These are phyloP conservation scores for Cladosporium sp. DNA, from an alignment of 2,329 filamentous ascomycete species.

Conservation along the genomic window DNA sequence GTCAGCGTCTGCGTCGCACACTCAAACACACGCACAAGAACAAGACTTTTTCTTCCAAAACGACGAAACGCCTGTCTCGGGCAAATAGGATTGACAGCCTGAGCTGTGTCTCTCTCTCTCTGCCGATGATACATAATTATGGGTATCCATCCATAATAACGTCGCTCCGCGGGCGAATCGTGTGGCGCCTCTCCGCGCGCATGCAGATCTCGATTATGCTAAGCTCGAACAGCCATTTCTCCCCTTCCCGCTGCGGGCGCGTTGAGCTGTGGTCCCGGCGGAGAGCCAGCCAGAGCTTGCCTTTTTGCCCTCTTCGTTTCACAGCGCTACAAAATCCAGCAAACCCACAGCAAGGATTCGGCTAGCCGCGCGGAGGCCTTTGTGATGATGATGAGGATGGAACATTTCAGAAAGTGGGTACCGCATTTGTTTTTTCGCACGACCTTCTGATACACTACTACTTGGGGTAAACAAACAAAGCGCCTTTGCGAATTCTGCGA, in stretches of 20 bases:
- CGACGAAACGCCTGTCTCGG: conserved; percentile 10
- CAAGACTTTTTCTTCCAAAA: not conserved
- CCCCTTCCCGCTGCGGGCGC: conserved; percentile 8
- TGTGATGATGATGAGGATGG: conserved; percentile 2
- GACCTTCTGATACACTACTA: not conserved
- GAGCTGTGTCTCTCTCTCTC: not conserved
- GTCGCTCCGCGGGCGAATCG: not conserved
- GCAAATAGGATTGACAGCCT: not conserved
- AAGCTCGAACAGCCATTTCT: not conserved
- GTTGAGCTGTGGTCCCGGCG: conserved; percentile 10
- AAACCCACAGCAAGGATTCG: not conserved
- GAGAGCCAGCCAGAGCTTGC: conserved; percentile 6
- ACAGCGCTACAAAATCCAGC: conserved; percentile 8
- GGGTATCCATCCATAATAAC: too few relatives aligned
- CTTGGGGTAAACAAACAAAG: conserved; percentile 13
- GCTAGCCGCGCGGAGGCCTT: conserved; percentile 4
- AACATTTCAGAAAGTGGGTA: not conserved
- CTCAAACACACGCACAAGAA: not conserved
- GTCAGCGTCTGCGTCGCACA: conserved; percentile 2
- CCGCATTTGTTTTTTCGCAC: not conserved
- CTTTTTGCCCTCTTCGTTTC: not conserved
- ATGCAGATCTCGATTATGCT: conserved; percentile 14
- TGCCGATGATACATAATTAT: not conserved
- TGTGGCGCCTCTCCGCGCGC: not conserved
- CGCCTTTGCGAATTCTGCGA: not conserved